These are phyloP conservation scores for Saccharomycopsis crataegensis DNA, from an alignment of 1,139 yeast species.

Conservation along the genomic window DNA sequence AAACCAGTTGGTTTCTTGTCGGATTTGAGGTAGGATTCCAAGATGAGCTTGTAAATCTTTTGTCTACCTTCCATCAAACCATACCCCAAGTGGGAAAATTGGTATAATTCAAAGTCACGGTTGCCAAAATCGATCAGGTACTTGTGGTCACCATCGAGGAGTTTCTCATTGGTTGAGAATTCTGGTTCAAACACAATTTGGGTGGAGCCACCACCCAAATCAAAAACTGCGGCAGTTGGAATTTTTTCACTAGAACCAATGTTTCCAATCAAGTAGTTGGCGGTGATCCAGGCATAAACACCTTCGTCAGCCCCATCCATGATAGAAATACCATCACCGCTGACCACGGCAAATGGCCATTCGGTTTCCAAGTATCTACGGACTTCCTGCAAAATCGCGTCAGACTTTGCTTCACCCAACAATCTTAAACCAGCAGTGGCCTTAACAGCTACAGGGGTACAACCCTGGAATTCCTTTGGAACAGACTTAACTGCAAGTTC, in stretches of 20 bases:
- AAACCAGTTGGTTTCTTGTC: constrained; percentile 26
- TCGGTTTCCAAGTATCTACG: constrained; percentile 63
- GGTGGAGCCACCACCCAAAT: constrained; percentile 97
- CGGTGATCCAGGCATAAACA: constrained; percentile 98
- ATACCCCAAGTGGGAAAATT: constrained; percentile 90
- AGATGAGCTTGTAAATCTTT: constrained; percentile 59
- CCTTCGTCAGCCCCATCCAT: constrained; percentile 98
- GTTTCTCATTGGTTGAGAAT: constrained; percentile 45
- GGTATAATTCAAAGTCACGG: constrained; percentile 75
- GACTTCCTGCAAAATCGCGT: constrained; percentile 67
- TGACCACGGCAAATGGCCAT: constrained; percentile 87
- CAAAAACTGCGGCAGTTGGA: constrained; percentile 94
- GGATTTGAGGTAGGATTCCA: constrained; percentile 41
- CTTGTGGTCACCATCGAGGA: constrained; percentile 86
- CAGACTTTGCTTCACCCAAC: constrained; percentile 69
- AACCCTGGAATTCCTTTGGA: constrained; percentile 62
- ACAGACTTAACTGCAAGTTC: constrained; percentile 65
- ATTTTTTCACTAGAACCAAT: constrained; percentile 66
- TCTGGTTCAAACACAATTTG: constrained; percentile 96
- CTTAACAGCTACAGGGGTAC: constrained; percentile 92
- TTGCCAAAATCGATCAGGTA: constrained; percentile 76
- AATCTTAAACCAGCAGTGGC: constrained; percentile 97
- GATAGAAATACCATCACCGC: constrained; percentile 75
- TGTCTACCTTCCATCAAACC: constrained; percentile 94
- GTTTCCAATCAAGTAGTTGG: constrained; percentile 86